Evolutionary conservation across 495 filamentous ascomycete species (phyloP), one percentile per base, ranked within the genome.

Genomic region (Niebla homalea): DNA sequence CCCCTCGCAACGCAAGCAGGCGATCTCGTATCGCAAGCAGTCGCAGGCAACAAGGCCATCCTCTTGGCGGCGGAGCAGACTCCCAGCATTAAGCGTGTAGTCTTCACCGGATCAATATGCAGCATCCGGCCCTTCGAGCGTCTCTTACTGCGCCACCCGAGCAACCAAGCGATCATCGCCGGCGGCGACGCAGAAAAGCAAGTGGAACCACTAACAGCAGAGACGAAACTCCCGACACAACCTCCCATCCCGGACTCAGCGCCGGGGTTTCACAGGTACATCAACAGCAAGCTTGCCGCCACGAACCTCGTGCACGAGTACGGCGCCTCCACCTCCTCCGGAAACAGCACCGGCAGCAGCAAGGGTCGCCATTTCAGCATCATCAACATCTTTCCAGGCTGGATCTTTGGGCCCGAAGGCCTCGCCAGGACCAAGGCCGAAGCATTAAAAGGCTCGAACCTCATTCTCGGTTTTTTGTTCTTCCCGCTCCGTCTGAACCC

Each of bases 381-480:
- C 32, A 18, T 52, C 29, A 52, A 52, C 19, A 1, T 52, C 29
- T 36, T 52, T 15, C 49, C 49, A 4, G 49, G 49, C 2, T 52
- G 49, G 49, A 47, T 46, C 22, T 19, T 52, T 0, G 49, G 49
- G 1, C 49, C 49, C 14, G 49, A 52, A 36, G 49, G 36, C 4
- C 49, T 52, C 20, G 3, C 49, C 15, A 8, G 35, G 23, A 46
- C n/a, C 14, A 52, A 52, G 26, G 25, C 36, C 19, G 49, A 46
- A 16, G 49, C 49, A 10, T 52, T 47, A 25, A 52, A 47, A 46
- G 49, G 49, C 22, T 52, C 49, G 3, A 52, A 52, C 16, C 25
- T 52, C 7, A 36, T 52, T 8, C 20, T 52, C 19, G 26, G 41
- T 12, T 52, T 36, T 19, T 42, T 52, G 11, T 52, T 52, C 43